These are phyloP conservation scores for Talaromyces borbonicus DNA, from an alignment of 495 filamentous ascomycete species.

Conservation along the genomic window DNA sequence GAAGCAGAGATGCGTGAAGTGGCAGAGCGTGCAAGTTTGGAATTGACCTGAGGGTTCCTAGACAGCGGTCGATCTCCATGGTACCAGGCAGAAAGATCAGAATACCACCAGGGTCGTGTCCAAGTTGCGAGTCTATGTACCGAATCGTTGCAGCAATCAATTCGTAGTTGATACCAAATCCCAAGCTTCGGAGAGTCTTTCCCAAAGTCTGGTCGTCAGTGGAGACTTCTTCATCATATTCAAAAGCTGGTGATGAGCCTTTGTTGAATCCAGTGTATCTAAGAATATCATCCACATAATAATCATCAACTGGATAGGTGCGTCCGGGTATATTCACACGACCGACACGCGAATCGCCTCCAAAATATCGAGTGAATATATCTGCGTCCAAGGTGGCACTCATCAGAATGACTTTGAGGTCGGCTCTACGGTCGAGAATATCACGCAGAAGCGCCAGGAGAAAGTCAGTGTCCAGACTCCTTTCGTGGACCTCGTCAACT, in stretches of 20 bases:
- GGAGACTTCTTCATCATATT: conserved; percentile 24
- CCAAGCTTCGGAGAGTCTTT: conserved; percentile 60
- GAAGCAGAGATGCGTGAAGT: conserved; percentile 83
- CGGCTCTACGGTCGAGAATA: conserved; percentile 62
- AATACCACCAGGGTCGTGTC: conserved; percentile 66
- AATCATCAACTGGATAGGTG: conserved; percentile 83
- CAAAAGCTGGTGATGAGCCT: conserved; percentile 31
- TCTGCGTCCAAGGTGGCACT: conserved; percentile 89
- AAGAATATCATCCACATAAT: conserved; percentile 84
- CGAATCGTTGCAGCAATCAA: conserved; percentile 69
- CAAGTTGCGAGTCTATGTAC: conserved; percentile 68
- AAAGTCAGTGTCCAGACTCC: conserved; percentile 92
- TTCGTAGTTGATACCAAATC: conserved; percentile 87
- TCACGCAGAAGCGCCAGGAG: conserved; percentile 81
- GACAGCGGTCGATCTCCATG: conserved; percentile 75
- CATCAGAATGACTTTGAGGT: conserved; percentile 94
- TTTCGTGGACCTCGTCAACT: conserved; percentile 95
- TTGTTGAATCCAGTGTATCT: conserved; percentile 62
- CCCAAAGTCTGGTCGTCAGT: conserved; percentile 42
- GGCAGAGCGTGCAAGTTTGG: conserved; percentile 72
- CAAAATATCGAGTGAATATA: conserved; percentile 80
- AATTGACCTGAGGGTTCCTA: conserved; percentile 58
- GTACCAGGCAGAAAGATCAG: conserved; percentile 84
- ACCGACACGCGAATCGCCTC: conserved; percentile 54
- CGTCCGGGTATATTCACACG: conserved; percentile 78